Conservation (phyloP, 225 moss, liverwort and hornwort species). For the Pseudisothecium myosuroides region DNA sequence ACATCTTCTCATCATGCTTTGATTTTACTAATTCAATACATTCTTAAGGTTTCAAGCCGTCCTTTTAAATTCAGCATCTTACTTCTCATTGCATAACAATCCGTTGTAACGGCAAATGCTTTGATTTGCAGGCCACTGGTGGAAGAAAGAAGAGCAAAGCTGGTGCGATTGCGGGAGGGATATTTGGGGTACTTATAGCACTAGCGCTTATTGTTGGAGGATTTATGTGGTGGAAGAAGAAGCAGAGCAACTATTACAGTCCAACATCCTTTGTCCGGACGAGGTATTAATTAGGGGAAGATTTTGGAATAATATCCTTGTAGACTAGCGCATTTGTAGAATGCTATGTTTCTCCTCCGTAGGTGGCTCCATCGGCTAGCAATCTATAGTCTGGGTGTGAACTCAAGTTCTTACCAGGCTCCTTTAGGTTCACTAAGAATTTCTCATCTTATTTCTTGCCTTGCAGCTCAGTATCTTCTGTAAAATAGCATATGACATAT, state of each 20-base stretch:
- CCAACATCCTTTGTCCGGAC: constrained; percentile 17
- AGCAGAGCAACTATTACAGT: not conserved
- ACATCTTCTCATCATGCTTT: not conserved
- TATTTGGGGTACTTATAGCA: constrained; percentile 20
- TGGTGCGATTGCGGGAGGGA: constrained; percentile 12
- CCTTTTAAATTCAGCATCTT: not conserved
- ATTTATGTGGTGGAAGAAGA: constrained; percentile 13
- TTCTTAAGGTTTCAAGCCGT: not conserved
- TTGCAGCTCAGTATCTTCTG: not conserved
- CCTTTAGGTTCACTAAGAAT: not conserved
- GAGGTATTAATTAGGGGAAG: not conserved
- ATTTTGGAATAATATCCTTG: not conserved
- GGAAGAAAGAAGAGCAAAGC: constrained; percentile 14
- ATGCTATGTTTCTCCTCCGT: not conserved
- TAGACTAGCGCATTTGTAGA: not conserved
- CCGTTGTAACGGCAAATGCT: not conserved
- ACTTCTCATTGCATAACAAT: not conserved
- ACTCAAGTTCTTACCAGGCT: not conserved
- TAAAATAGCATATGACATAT: not conserved
- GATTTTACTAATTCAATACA: not conserved
- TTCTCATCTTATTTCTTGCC: not conserved
- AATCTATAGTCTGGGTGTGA: not conserved
- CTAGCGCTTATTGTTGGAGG: not conserved
- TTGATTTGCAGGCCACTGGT: not conserved
- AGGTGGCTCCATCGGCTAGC: not conserved